Evolutionary conservation across 2,329 filamentous ascomycete species (phyloP).

Genomic region (Metarhizium sp.): DNA sequence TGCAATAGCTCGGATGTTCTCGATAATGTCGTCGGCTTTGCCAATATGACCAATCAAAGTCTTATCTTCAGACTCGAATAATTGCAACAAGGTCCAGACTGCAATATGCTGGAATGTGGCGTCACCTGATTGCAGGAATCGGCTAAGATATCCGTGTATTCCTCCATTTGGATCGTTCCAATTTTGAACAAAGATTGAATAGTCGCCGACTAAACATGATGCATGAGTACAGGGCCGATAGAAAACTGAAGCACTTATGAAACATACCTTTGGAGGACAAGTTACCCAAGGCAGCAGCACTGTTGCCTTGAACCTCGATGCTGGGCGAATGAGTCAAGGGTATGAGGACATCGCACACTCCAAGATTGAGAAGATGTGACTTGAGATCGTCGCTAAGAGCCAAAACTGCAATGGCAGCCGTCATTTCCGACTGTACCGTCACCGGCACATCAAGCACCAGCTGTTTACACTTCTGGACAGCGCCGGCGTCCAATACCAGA

Average conservation of each 20-base stretch:
- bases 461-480: slow-evolving; percentile 97
- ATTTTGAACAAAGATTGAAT: slow-evolving; percentile 89
- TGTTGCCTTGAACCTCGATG: slow-evolving; percentile 97
- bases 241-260: background rate
- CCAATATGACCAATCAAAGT: slow-evolving; percentile 81
- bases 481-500: slow-evolving; percentile 90
- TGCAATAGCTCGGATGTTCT: slow-evolving; percentile 85
- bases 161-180: slow-evolving; percentile 90
- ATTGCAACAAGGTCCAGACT: slow-evolving; percentile 92
- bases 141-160: slow-evolving; percentile 87
- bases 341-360: slow-evolving; percentile 93
- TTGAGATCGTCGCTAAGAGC: slow-evolving; percentile 95
- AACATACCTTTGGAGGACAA: slow-evolving; percentile 85
- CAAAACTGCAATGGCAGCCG: slow-evolving; percentile 93
- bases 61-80: slow-evolving; percentile 91
- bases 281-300: slow-evolving; percentile 89
- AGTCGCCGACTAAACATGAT: slow-evolving; percentile 67
- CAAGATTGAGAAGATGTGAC: slow-evolving; percentile 77
- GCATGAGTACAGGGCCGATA: background rate
- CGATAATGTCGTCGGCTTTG: slow-evolving; percentile 82
- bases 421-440: slow-evolving; percentile 98
- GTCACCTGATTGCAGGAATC: slow-evolving; percentile 89
- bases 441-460: slow-evolving; percentile 87
- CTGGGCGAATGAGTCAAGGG: slow-evolving; percentile 90
- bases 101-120: slow-evolving; percentile 98